A percentile compares a stretch with the other conserved stretches of the same genome.
phyloP scores from a whole-genome alignment of 1,284 basidiomycete species.

The Ceratobasidium sp. region DNA sequence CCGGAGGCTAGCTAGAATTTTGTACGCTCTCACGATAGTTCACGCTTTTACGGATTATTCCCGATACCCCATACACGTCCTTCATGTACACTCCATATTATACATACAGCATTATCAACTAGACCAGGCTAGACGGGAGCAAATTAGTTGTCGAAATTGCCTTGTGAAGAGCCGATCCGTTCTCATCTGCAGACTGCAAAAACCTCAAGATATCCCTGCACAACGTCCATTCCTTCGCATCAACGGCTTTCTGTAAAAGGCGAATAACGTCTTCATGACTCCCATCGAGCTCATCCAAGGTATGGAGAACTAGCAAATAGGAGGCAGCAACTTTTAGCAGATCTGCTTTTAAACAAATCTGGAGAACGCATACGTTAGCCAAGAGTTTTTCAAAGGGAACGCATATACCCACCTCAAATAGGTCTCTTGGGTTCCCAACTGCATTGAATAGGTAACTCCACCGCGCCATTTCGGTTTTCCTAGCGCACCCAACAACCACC shows the following conservation, averaged over 20 bases:
- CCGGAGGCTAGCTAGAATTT: constrained; percentile 59
- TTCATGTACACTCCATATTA: constrained; percentile 24
- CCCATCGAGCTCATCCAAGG: constrained; percentile 86
- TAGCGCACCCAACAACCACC: constrained; percentile 93
- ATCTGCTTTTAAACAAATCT: constrained; percentile 79
- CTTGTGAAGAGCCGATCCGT: constrained; percentile 61
- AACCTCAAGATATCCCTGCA: constrained; percentile 91
- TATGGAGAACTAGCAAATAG: constrained; percentile 92
- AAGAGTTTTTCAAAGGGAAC: constrained; percentile 16
- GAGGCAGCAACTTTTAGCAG: constrained; percentile 89
- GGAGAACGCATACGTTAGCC: constrained; percentile 27
- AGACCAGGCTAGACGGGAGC: constrained; percentile 12
- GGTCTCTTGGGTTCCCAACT: constrained; percentile 84
- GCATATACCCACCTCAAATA: constrained; percentile 76
- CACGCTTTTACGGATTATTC: background rate
- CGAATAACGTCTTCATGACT: constrained; percentile 79
- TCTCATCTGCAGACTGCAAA: constrained; percentile 87
- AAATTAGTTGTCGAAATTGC: constrained; percentile 27
- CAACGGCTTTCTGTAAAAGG: constrained; percentile 74
- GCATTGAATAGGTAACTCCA: constrained; percentile 90
- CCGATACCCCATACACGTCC: constrained; percentile 23
- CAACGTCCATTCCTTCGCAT: constrained; percentile 77
- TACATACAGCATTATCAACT: constrained; percentile 32
- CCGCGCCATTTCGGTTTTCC: constrained; percentile 93
- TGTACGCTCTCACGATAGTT: constrained; percentile 2